Evolutionary conservation across 2,329 filamentous ascomycete species (phyloP), one percentile per base, ranked within the genome.

Genomic region (Monosporascus sp.): DNA sequence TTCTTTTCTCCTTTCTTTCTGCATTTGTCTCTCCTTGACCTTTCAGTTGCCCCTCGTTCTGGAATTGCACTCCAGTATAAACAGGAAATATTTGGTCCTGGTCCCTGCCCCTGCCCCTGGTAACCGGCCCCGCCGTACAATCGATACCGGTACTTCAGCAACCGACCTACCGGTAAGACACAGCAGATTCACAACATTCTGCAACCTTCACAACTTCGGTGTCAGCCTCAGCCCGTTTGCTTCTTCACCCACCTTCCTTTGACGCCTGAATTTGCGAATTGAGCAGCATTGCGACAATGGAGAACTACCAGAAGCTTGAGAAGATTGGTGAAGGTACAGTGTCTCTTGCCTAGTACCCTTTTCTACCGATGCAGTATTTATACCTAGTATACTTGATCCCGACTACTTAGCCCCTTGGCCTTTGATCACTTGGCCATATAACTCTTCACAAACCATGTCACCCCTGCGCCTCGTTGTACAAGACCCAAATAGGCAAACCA

Each of bases 241-340:
- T 6, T 27, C 14, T 46, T 15, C 11, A n/a, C 24, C 15, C 25
- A 1, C 42, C 24, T 46, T 25, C 22, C 42, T 11, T 46, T 27
- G 22, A 22, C 41, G 2, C 20, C 42, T 27, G 22, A 22, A 18
- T 25, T 46, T 31, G 22, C 20, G 39, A 15, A 36, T 42, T 31
- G 31, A 49, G 48, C 25, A 49, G 18, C 47, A 49, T 34, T 36
- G 50, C 48, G 22, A 62, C 46, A 61, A 96, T 96, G 91, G 90
- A 96, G 73, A 95, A 96, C 75, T 96, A 96, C 72, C 89, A 96
- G 75, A 95, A 95, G 77, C 82, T 96, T 67, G 91, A 96, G 77
- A 96, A 96, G 80, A 91, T 96, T 66, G 91, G 91, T 72, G 91
- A 96, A 83, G 91, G 91, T 94, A 75, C 20, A 42, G 31, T 34